A percentile compares a stretch with the other conserved stretches of the same genome.
Conservation (phyloP, 1,139 yeast genomes). For the Arxiozyma telluris region DNA sequence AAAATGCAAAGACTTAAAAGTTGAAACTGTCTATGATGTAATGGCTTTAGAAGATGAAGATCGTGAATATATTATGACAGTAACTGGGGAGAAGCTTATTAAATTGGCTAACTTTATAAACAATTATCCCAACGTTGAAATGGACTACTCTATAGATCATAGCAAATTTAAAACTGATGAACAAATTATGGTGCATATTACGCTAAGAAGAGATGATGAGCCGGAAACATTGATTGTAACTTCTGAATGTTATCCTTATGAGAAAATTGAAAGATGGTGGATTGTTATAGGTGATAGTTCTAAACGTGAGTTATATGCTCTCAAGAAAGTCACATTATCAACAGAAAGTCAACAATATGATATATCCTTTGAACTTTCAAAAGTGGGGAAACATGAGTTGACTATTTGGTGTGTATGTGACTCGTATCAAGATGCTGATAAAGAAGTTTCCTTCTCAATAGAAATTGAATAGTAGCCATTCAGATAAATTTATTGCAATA, state of each 20-base stretch:
- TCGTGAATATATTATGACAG: constrained; percentile 53
- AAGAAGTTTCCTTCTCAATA: constrained; percentile 52
- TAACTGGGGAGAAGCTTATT: constrained; percentile 41
- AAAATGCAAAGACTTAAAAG: constrained; percentile 48
- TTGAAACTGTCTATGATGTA: constrained; percentile 72
- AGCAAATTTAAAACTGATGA: constrained; percentile 36
- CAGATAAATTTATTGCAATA: neutral
- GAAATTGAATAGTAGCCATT: constrained; percentile 20
- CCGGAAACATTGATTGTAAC: constrained; percentile 58
- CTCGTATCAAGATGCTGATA: constrained; percentile 83
- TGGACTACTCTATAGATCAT: constrained; percentile 43
- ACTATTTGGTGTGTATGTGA: constrained; percentile 86
- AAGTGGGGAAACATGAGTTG: constrained; percentile 50
- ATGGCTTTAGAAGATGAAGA: constrained; percentile 79
- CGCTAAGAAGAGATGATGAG: constrained; percentile 63
- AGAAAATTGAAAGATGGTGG: constrained; percentile 80
- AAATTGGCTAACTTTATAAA: constrained; percentile 83
- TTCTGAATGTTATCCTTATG: constrained; percentile 46
- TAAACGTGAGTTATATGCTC: constrained; percentile 58
- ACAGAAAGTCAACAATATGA: constrained; percentile 46
- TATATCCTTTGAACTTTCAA: constrained; percentile 52
- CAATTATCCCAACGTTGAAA: constrained; percentile 77
- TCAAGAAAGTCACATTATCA: constrained; percentile 53
- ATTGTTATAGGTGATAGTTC: constrained; percentile 63
- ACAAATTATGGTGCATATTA: constrained; percentile 42